Base-by-base conservation (phyloP, 306 rosid species). In the Medicago ruthenica region DNA sequence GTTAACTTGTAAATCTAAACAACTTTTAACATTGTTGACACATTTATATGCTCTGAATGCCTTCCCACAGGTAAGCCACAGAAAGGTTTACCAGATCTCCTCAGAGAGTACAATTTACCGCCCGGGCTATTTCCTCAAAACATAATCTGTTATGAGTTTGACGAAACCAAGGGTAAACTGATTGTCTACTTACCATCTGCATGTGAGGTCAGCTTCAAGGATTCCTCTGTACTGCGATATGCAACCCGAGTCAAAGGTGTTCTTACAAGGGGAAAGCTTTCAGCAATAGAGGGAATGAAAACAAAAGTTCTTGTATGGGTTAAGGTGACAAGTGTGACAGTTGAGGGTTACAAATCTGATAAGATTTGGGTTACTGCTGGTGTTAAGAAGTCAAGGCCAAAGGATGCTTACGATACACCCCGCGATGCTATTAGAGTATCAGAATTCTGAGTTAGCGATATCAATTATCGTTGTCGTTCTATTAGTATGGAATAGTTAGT, bases 251-350 rank as follows among this genome's bases (percentile, higher is more conserved):
- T 92, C 16, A 95, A 90, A 85, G 97, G 83, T 14, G 84, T 82
- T 74, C 89, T 95, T 48, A 83, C 88, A 20, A 87, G 91, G 82
- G 99, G 99, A 60, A 90, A 90, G 88, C 90, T 95, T 45, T 84
- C 90, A 0, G 85, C 89, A 4, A 85, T 95, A 31, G 99, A 92
- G 70, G 99, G 99, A 79, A 88, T 92, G 99, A 95, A 95, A 85
- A 95, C 97, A 0, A 92, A 95, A 83, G 96, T 84, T 45, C 82
- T 95, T 1, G 97, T 92, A n/a, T 95, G 98, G 99, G 99, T 90
- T 48, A 95, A 89, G 86, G 90, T 95, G 72, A 95, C 97, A 58
- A 82, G 77, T 66, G 93, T 92, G 76, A 76, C 88, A 17, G 80
- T 95, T 20, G 99, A 95, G 45, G 90, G 95, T 75, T 84, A 88